Conservation (phyloP, 129 eudicot genomes). For the Scalesia atractyloides region DNA sequence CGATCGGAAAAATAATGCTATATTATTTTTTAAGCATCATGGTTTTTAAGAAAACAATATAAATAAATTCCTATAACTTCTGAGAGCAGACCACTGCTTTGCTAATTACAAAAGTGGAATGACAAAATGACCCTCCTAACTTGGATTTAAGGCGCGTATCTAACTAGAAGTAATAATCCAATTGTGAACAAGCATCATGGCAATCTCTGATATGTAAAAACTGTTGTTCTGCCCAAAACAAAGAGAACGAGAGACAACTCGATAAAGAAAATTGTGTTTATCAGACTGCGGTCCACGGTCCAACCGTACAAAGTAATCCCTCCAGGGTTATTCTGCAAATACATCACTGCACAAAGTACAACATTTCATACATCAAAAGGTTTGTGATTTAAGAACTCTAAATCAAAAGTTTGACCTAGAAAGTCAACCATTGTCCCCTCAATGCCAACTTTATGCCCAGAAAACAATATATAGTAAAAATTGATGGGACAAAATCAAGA, state of each 20-base stretch:
- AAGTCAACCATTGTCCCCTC: background rate
- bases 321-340: conserved; percentile 83
- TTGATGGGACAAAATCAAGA: background rate
- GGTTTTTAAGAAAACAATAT: background rate
- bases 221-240: conserved; percentile 72
- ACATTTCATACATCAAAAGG: conserved; percentile 17
- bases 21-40: background rate
- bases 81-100: too few species aligned
- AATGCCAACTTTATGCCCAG: background rate
- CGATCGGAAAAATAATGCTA: background rate
- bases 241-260: conserved; percentile 70
- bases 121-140: background rate
- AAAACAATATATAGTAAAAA: background rate
- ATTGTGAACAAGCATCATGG: conserved; percentile 12
- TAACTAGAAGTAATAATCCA: background rate
- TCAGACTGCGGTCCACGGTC: conserved; percentile 77
- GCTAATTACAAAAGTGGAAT: conserved; percentile 1
- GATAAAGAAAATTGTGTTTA: conserved; percentile 72
- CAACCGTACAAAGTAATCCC: conserved; percentile 85
- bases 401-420: background rate
- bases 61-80: background rate
- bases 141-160: background rate
- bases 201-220: conserved; percentile 34
- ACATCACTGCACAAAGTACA: conserved; percentile 57
- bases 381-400: background rate